Percentiles rank a stretch among this genome's conserved stretches.
phyloP scores from a whole-genome alignment of 768 basidiomycete species.

The Mycena albidolilacea region DNA sequence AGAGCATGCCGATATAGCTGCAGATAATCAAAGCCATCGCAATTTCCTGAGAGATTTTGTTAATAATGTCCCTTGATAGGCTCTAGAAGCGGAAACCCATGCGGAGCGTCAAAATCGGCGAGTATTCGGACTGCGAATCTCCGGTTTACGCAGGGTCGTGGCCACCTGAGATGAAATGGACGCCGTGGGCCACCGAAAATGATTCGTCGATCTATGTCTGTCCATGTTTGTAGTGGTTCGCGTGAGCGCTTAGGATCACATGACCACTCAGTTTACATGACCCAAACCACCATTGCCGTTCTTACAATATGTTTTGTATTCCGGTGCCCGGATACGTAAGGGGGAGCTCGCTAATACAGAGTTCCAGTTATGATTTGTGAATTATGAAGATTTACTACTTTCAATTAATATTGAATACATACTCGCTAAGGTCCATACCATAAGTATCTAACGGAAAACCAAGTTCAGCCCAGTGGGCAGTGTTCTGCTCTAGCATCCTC shows the following conservation, averaged over 20 bases:
- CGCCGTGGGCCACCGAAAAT: neutral
- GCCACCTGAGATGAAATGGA: neutral
- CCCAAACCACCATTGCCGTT: too few relatives aligned
- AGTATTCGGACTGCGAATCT: neutral
- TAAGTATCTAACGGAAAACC: too few relatives aligned
- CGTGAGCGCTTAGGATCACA: neutral
- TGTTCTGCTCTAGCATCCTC: too few relatives aligned
- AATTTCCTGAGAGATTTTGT: conserved; percentile 26
- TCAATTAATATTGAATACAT: too few relatives aligned
- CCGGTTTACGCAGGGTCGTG: neutral
- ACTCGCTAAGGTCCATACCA: too few relatives aligned
- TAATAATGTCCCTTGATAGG: conserved; percentile 4
- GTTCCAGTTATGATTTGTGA: too few relatives aligned
- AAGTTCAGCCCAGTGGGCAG: too few relatives aligned
- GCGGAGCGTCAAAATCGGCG: conserved; percentile 6
- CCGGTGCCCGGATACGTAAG: too few relatives aligned
- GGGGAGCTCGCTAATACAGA: too few relatives aligned
- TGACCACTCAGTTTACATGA: neutral
- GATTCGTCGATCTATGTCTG: neutral
- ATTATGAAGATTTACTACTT: too few relatives aligned
- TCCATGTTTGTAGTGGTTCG: neutral
- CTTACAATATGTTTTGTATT: too few relatives aligned
- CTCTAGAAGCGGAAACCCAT: conserved; percentile 26
- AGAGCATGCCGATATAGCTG: neutral
- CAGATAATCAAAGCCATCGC: conserved; percentile 24